These are phyloP conservation scores for Athelia sp. DNA, from an alignment of 1,284 basidiomycete genomes.

Conservation along the genomic window DNA sequence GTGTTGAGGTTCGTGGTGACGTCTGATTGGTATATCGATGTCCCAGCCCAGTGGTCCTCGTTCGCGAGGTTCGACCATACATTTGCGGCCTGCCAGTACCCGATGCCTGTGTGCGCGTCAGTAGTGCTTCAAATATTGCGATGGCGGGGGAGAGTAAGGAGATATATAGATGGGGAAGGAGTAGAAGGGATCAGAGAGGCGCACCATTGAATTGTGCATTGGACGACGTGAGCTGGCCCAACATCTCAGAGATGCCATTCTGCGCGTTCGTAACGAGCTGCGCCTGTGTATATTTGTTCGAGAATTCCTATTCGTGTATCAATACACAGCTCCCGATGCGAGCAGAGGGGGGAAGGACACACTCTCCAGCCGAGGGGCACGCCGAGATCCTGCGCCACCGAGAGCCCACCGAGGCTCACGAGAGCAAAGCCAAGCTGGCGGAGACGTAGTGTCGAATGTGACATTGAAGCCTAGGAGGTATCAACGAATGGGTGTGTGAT, in stretches of 20 bases:
- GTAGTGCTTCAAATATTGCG: background rate
- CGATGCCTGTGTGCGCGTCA: background rate
- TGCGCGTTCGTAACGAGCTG: background rate
- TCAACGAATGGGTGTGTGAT: too few species aligned
- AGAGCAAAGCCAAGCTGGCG: too few species aligned
- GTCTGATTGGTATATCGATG: constrained; percentile 6
- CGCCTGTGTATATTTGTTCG: background rate
- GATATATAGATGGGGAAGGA: background rate
- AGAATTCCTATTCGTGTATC: too few species aligned
- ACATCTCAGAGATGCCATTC: constrained; percentile 6
- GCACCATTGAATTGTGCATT: constrained; percentile 4
- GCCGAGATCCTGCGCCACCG: too few species aligned
- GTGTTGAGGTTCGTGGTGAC: constrained; percentile 11
- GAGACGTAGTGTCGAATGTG: too few species aligned
- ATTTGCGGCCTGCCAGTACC: constrained; percentile 11
- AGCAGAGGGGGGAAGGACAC: too few species aligned
- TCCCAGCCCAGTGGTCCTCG: constrained; percentile 9
- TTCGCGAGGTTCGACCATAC: constrained; percentile 11
- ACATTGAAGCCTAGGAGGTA: too few species aligned
- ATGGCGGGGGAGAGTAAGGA: background rate
- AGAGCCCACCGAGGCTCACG: too few species aligned
- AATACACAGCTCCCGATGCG: background rate
- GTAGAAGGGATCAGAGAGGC: background rate
- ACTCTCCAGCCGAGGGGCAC: too few species aligned
- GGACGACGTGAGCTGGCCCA: constrained; percentile 1